These are phyloP conservation scores for Spathaspora jeffriesii DNA, from an alignment of 1,139 yeast genomes.

Conservation along the genomic window DNA sequence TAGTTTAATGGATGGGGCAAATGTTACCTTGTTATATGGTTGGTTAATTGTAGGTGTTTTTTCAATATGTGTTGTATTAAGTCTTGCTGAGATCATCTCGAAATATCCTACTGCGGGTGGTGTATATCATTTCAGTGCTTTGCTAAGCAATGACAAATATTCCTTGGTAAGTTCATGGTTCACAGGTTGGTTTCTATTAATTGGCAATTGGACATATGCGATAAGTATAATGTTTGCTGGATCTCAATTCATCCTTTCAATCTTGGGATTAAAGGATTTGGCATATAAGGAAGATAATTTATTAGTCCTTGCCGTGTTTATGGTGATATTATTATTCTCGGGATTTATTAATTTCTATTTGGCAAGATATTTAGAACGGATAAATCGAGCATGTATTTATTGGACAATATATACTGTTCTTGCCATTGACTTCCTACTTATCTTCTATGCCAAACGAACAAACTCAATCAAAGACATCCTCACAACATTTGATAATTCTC, in stretches of 20 bases:
- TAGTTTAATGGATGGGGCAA: constrained; percentile 71
- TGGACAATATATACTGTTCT: constrained; percentile 79
- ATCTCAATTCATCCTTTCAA: constrained; percentile 66
- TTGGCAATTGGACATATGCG: constrained; percentile 79
- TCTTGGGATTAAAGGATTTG: constrained; percentile 60
- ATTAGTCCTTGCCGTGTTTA: constrained; percentile 57
- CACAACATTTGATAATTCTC: constrained; percentile 67
- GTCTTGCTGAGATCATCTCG: constrained; percentile 70
- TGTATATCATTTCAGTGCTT: constrained; percentile 74
- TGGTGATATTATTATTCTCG: constrained; percentile 54
- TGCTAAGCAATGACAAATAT: constrained; percentile 58
- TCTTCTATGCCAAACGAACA: constrained; percentile 60
- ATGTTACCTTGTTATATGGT: constrained; percentile 70
- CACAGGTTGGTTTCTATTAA: constrained; percentile 72
- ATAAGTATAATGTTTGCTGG: constrained; percentile 75
- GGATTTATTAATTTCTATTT: constrained; percentile 64
- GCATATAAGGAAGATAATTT: constrained; percentile 55
- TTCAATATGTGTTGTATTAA: constrained; percentile 61
- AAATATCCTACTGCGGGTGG: constrained; percentile 78
- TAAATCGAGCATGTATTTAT: constrained; percentile 65
- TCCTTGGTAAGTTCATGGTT: constrained; percentile 65
- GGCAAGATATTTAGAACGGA: constrained; percentile 57
- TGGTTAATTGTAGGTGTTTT: constrained; percentile 66
- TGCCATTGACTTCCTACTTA: constrained; percentile 61
- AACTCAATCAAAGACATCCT: constrained; percentile 61